These are phyloP conservation scores for Agaricus subrufescens DNA, from an alignment of 768 basidiomycete genomes.

Conservation along the genomic window DNA sequence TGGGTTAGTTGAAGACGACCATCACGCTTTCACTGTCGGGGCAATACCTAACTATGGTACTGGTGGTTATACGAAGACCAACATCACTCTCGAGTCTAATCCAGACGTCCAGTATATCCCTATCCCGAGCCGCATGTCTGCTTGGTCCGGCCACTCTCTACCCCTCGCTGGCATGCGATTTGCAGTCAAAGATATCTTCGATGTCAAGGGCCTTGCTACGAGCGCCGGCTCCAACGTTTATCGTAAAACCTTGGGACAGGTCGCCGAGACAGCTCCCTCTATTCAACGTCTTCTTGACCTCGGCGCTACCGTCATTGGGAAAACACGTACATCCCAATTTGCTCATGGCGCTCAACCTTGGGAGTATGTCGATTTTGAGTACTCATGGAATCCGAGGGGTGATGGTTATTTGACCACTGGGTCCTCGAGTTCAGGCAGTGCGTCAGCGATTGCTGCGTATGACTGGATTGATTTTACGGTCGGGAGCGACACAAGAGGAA, in stretches of 20 bases:
- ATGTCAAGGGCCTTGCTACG: constrained; percentile 28
- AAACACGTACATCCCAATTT: constrained; percentile 49
- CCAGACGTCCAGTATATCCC: constrained; percentile 32
- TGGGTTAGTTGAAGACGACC: constrained; percentile 37
- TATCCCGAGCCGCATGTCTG: constrained; percentile 44
- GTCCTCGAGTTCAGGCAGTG: constrained; percentile 34
- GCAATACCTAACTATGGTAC: constrained; percentile 28
- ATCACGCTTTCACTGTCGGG: constrained; percentile 39
- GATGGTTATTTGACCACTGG: constrained; percentile 32
- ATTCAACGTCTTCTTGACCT: constrained; percentile 40
- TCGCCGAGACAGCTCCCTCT: constrained; percentile 32
- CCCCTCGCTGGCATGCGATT: constrained; percentile 43
- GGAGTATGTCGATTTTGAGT: constrained; percentile 31
- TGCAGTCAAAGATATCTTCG: constrained; percentile 41
- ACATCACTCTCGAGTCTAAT: constrained; percentile 20
- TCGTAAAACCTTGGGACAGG: constrained; percentile 26
- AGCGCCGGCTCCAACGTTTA: constrained; percentile 31
- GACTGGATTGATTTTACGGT: constrained; percentile 33
- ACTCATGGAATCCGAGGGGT: constrained; percentile 33
- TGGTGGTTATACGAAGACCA: constrained; percentile 28
- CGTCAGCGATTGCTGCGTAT: constrained; percentile 33
- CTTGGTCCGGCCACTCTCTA: constrained; percentile 17
- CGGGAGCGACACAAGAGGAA: constrained; percentile 35
- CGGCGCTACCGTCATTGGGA: constrained; percentile 49
- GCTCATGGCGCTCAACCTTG: constrained; percentile 41